Evolutionary conservation across 2,329 filamentous ascomycete species (phyloP).

Genomic region (Alternaria burnsii): DNA sequence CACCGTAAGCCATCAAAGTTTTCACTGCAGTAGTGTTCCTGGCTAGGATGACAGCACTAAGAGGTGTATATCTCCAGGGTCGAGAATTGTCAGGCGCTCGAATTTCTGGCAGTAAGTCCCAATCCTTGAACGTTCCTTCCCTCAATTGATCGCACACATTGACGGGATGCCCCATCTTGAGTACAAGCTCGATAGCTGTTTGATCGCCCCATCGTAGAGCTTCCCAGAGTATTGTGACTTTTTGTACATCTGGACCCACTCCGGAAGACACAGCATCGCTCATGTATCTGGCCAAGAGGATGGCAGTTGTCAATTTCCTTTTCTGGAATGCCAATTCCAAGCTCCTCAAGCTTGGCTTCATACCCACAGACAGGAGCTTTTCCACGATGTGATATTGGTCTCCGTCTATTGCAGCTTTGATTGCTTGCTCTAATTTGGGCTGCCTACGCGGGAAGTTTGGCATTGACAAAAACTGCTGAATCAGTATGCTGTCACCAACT

Average conservation of each 20-base stretch:
- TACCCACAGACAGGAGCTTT: neutral
- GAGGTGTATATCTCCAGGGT: neutral
- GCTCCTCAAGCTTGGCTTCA: neutral
- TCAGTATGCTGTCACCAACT: neutral
- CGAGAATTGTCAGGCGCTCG: rapidly evolving
- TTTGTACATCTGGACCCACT: too few relatives aligned
- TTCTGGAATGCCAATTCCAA: neutral
- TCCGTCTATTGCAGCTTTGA: neutral
- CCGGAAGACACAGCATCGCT: neutral
- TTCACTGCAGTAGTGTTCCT: rapidly evolving
- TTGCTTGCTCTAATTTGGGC: rapidly evolving
- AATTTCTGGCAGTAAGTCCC: neutral
- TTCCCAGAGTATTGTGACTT: too few relatives aligned
- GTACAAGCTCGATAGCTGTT: neutral
- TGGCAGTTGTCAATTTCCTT: neutral
- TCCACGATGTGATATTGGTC: neutral
- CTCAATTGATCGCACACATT: neutral
- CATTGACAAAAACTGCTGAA: neutral
- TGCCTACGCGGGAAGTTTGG: neutral
- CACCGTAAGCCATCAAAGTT: neutral
- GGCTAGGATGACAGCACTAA: neutral
- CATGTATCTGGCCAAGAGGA: neutral
- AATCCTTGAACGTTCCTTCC: neutral
- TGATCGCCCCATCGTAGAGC: neutral
- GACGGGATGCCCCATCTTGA: neutral